Percentiles rank a stretch among this genome's conserved stretches.
Conservation (phyloP, 148 eudicot species). For the Rhododendron griersonianum region DNA sequence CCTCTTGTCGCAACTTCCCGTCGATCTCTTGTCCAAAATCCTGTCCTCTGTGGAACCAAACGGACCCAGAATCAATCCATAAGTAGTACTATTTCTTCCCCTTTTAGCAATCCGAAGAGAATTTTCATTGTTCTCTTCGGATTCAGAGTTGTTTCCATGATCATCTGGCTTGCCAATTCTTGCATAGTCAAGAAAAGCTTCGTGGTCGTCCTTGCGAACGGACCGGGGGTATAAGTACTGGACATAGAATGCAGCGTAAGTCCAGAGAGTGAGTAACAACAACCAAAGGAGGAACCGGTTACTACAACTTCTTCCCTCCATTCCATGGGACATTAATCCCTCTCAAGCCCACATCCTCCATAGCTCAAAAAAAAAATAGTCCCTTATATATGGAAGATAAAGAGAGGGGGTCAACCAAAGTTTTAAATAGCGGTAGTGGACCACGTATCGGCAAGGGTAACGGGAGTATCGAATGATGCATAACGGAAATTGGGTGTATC, state of each 20-base stretch:
- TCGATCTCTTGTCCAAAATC: conserved; percentile 79
- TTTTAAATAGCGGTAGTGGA: too few relatives aligned
- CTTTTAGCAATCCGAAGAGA: conserved; percentile 13
- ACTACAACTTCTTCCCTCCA: conserved; percentile 41
- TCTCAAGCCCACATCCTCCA: background rate
- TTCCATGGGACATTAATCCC: conserved; percentile 16
- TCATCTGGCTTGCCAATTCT: background rate
- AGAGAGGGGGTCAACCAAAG: background rate
- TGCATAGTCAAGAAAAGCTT: conserved; percentile 43
- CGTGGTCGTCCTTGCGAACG: conserved; percentile 73
- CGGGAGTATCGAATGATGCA: too few relatives aligned
- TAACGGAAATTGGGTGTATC: too few relatives aligned
- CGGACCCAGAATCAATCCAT: conserved; percentile 83
- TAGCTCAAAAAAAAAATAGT: background rate
- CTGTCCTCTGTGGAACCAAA: conserved; percentile 76
- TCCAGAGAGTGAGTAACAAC: conserved; percentile 91
- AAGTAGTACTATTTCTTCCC: conserved; percentile 40
- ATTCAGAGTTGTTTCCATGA: conserved; percentile 15
- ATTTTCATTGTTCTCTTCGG: conserved; percentile 15
- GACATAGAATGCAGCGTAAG: conserved; percentile 81
- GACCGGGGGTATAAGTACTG: conserved; percentile 56
- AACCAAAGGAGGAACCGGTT: conserved; percentile 74
- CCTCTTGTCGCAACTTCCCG: conserved; percentile 86
- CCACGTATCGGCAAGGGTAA: too few relatives aligned
- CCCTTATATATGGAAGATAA: background rate